These are phyloP conservation scores for Termitomyces sp. DNA, from an alignment of 768 basidiomycete species.

Conservation along the genomic window DNA sequence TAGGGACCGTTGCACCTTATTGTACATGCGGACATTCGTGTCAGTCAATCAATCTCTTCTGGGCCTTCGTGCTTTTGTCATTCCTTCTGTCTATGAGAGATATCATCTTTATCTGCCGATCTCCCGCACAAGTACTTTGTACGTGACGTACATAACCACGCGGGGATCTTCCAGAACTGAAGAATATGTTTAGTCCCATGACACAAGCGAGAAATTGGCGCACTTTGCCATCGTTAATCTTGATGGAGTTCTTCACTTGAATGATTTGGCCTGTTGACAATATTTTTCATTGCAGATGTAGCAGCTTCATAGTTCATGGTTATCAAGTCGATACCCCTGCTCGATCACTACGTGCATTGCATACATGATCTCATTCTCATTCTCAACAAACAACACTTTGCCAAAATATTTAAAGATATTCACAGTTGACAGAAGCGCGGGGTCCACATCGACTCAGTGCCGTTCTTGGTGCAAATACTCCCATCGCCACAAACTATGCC, in stretches of 20 bases:
- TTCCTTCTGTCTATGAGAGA: neutral
- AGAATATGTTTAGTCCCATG: neutral
- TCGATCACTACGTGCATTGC: neutral
- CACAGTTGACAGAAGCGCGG: neutral
- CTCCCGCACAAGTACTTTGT: neutral
- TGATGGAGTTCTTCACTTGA: neutral
- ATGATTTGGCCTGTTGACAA: neutral
- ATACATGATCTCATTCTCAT: neutral
- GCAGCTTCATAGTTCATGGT: neutral
- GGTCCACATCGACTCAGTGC: neutral
- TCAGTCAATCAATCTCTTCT: neutral
- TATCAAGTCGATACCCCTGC: too few species aligned
- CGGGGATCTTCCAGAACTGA: neutral
- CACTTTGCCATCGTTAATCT: too few species aligned
- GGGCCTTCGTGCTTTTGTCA: neutral
- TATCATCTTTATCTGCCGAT: neutral
- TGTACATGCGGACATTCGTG: neutral
- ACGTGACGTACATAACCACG: neutral
- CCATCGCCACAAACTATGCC: neutral
- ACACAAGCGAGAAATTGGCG: neutral
- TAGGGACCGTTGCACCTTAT: neutral
- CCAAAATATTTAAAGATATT: neutral
- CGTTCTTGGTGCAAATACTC: neutral
- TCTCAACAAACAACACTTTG: neutral
- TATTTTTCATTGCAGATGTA: neutral